Base-by-base conservation (phyloP, 768 basidiomycete species). In the Amanita pallidorosea region DNA sequence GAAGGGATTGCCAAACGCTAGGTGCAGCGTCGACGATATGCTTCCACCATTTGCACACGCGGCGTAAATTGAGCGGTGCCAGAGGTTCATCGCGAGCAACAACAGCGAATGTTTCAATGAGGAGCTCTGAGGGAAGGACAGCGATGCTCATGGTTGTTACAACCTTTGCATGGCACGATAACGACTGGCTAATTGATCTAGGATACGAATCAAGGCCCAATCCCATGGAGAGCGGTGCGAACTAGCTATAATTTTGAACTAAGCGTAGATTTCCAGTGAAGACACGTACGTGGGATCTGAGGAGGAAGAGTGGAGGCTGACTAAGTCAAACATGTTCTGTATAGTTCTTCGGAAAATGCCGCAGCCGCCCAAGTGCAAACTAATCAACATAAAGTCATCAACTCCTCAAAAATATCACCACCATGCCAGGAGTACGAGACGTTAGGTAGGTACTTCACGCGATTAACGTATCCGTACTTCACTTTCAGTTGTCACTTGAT, bases 351-450 rank as follows among this genome's bases (percentile, higher is more conserved):
- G 70, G 70, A 17, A 55, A 35, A 45, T 59, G 60, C 71, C 71
- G 71, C 66, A 68, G 67, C 68, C 68, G 56, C 67, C 61, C 55
- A 36, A 55, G 51, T 44, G 53, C 55, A 66, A 62, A 65, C 57
- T 60, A 59, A 66, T 73, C 70, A 65, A 73, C 74, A 70, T 66
- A 65, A 67, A 67, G 17, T 61, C 72, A 69, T 67, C 70, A 72
- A 69, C 70, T 68, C 47, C 68, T 72, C 72, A 75, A 79, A 69
- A 63, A 53, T 53, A 61, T 61, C 60, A 63, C 53, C 71, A 81
- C 67, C 67, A 87, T 87, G 85, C 85, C 85, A 64, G 83, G 83
- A 71, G 85, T 87, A 74, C 73, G 84, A 76, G 85, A 87, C 67
- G 79, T 87, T 62, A 83, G 83, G 85, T 62, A 83, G 83, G 85